Evolutionary conservation across 352 stramenopile species (phyloP), one percentile per base, ranked within the genome.

Genomic region (Phytophthora meadii): DNA sequence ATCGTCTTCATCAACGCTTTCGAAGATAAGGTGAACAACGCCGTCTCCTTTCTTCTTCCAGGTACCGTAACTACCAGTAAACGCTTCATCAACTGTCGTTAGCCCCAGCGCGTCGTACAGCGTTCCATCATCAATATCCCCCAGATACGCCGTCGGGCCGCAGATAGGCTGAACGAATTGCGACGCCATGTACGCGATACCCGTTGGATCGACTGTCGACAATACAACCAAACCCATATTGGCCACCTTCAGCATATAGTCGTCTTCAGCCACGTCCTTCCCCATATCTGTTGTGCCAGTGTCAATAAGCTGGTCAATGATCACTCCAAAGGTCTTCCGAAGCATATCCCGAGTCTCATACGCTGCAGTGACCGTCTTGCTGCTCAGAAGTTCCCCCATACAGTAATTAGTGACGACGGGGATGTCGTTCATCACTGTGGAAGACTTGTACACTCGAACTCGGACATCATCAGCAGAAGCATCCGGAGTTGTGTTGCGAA

Each of bases 101-200:
- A 70, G 32, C 5, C 61, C 61, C 9, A 70, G 54, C 6, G 61
- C 54, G 32, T 70, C 54, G 17, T 54, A 61, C 14, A 62, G 53
- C 11, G 30, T 62, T 32, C 70, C 70, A n/a, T 78, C 70, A 25
- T 78, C 70, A 15, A 78, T 75, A 17, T 75, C 65, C 1, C 65
- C 65, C 2, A 78, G 24, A 25, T 72, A 66, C 0, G 53, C 40
- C 0, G 65, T 78, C 1, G 70, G 70, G 8, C 70, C 70, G 36
- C 70, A 78, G 5, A 78, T 78, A 7, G 70, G 70, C 47, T 82
- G 70, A 1, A 82, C 60, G 34, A 75, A 82, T 36, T 77, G 62
- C 1, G 65, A 58, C 0, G 61, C 70, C 73, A 82, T 72, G 40
- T 74, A 64, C 3, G 60, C 73, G 36, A 82, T 69, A 2, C 73